Conservation (phyloP, 805 yeast species). For the Metschnikowia noctiluminum region DNA sequence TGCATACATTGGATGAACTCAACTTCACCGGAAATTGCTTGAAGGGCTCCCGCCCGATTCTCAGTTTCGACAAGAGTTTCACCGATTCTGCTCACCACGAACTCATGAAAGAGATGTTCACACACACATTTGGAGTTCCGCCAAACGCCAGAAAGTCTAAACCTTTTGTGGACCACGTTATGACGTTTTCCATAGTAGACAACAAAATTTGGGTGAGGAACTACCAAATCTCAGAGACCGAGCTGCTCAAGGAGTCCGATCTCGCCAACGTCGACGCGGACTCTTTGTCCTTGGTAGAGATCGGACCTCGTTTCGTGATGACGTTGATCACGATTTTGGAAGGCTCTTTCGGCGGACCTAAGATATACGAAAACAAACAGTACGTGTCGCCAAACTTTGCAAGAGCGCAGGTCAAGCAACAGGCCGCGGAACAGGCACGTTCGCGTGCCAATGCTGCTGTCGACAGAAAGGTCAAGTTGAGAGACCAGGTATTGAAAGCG, state of each 20-base stretch:
- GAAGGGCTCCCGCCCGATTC: constrained; percentile 90
- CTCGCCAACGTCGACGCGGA: constrained; percentile 44
- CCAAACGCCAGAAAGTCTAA: constrained; percentile 88
- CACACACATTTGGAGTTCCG: constrained; percentile 89
- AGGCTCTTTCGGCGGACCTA: constrained; percentile 97
- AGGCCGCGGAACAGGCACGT: constrained; percentile 76
- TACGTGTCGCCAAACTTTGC: constrained; percentile 94
- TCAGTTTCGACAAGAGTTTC: constrained; percentile 83
- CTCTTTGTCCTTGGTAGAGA: constrained; percentile 80
- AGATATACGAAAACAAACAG: constrained; percentile 94
- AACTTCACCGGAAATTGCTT: constrained; percentile 96
- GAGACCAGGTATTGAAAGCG: constrained; percentile 68
- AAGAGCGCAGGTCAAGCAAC: constrained; percentile 81
- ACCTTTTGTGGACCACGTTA: constrained; percentile 93
- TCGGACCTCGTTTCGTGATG: constrained; percentile 94
- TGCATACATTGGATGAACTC: constrained; percentile 93
- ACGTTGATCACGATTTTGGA: constrained; percentile 88
- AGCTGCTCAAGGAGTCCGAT: constrained; percentile 52
- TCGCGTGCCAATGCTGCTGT: constrained; percentile 76
- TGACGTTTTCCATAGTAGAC: constrained; percentile 90
- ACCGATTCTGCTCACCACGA: constrained; percentile 59
- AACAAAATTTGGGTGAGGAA: constrained; percentile 94
- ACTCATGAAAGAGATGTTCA: constrained; percentile 78
- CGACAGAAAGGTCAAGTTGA: constrained; percentile 68
- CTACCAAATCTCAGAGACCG: constrained; percentile 76